phyloP scores from a whole-genome alignment of 1,139 yeast species.

The Lodderomyces pseudojiufengensis region DNA sequence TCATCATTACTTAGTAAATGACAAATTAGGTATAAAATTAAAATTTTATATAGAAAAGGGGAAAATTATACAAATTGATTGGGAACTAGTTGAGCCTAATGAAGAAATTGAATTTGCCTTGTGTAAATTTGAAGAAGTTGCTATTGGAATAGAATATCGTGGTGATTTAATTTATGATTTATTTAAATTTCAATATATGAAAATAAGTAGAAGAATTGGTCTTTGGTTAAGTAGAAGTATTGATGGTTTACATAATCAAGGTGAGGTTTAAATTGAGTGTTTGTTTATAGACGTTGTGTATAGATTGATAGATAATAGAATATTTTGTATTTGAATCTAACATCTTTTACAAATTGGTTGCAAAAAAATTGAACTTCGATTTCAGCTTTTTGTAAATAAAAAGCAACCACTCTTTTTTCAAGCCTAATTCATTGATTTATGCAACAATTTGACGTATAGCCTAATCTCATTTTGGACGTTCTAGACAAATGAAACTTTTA shows the following conservation, averaged over 20 bases:
- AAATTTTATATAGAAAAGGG: conserved; percentile 42
- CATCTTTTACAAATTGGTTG: too few relatives aligned
- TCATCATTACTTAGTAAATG: conserved; percentile 39
- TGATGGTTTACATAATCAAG: conserved; percentile 44
- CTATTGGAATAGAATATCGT: background rate
- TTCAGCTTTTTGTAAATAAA: too few relatives aligned
- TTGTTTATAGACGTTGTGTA: too few relatives aligned
- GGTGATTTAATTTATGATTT: conserved; percentile 1
- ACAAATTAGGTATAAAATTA: conserved; percentile 28
- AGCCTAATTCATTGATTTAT: too few relatives aligned
- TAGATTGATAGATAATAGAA: too few relatives aligned
- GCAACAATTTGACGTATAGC: too few relatives aligned
- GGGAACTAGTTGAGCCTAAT: background rate
- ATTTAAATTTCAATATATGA: background rate
- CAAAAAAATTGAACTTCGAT: too few relatives aligned
- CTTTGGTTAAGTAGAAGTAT: conserved; percentile 47
- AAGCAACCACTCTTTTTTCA: too few relatives aligned
- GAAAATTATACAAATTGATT: background rate
- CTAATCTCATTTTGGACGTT: too few relatives aligned
- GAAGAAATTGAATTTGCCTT: background rate
- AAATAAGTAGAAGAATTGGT: conserved; percentile 40
- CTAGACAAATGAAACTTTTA: too few relatives aligned
- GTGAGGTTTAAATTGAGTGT: too few relatives aligned
- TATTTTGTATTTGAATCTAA: too few relatives aligned
- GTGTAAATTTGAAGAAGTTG: background rate